These are phyloP conservation scores for Pseudogymnoascus sp. DNA, from an alignment of 2,329 filamentous ascomycete species.

Conservation along the genomic window DNA sequence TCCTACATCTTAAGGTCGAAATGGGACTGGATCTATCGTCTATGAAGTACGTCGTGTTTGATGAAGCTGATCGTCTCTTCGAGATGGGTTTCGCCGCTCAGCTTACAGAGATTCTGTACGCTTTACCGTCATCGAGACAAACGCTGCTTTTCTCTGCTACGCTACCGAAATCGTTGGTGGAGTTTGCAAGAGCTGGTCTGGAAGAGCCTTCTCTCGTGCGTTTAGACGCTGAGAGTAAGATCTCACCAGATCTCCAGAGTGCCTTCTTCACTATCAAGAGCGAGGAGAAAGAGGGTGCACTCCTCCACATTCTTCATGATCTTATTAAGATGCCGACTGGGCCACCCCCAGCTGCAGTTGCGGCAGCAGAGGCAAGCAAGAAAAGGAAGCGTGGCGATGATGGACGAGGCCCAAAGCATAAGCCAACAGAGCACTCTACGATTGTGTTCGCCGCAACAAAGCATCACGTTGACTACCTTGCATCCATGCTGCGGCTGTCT, in stretches of 20 bases:
- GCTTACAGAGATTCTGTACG: constrained; percentile 84
- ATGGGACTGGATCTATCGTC: constrained; percentile 90
- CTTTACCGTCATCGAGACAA: constrained; percentile 75
- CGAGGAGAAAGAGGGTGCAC: constrained; percentile 84
- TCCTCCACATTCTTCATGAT: constrained; percentile 82
- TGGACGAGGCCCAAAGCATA: constrained; percentile 50
- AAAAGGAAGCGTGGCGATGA: constrained; percentile 64
- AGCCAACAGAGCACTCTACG: constrained; percentile 82
- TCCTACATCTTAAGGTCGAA: constrained; percentile 92
- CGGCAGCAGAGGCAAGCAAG: constrained; percentile 39
- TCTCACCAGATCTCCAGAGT: constrained; percentile 91
- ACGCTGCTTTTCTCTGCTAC: constrained; percentile 94
- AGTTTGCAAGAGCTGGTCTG: constrained; percentile 87
- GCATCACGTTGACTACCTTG: constrained; percentile 92
- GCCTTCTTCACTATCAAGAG: constrained; percentile 92
- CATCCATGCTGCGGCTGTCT: constrained; percentile 66
- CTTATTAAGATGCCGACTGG: constrained; percentile 84
- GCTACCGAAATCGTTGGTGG: constrained; percentile 84
- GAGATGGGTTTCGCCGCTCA: constrained; percentile 98
- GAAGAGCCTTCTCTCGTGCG: constrained; percentile 88
- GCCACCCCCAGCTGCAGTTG: constrained; percentile 45
- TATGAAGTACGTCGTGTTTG: constrained; percentile 90
- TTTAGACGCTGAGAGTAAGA: constrained; percentile 88
- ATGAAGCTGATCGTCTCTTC: constrained; percentile 93
- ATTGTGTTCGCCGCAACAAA: constrained; percentile 94